Conservation (phyloP, 805 yeast genomes). For the Lipomyces yamanashiensis region DNA sequence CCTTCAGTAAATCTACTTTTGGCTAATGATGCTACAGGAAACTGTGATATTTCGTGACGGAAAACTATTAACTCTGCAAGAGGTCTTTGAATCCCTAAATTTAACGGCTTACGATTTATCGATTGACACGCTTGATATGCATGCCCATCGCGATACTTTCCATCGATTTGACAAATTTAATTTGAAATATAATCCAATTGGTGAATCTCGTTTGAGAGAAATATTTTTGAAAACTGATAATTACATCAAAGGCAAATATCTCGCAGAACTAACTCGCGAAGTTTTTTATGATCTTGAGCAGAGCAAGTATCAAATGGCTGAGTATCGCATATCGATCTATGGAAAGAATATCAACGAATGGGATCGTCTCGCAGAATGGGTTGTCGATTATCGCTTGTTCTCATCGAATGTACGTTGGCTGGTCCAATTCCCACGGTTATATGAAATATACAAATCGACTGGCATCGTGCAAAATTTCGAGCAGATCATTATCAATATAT, state of each 20-base stretch:
- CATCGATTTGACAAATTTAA: constrained; percentile 98
- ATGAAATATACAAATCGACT: constrained; percentile 81
- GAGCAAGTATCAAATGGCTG: constrained; percentile 96
- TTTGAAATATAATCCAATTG: constrained; percentile 95
- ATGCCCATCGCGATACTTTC: constrained; percentile 97
- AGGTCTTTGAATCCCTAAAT: constrained; percentile 89
- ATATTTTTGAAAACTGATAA: constrained; percentile 95
- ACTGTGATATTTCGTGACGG: constrained; percentile 94
- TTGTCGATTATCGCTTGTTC: constrained; percentile 85
- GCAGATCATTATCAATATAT: constrained; percentile 76
- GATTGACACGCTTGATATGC: constrained; percentile 98
- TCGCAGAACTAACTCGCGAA: constrained; percentile 91
- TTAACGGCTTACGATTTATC: constrained; percentile 93
- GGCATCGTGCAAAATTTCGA: constrained; percentile 72
- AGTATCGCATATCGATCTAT: constrained; percentile 90
- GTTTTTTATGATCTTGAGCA: constrained; percentile 93
- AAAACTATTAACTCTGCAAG: constrained; percentile 77
- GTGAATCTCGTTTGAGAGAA: constrained; percentile 96
- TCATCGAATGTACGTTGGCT: constrained; percentile 97
- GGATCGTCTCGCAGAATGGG: constrained; percentile 96
- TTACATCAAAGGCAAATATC: constrained; percentile 81
- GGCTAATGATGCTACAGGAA: constrained; percentile 50
- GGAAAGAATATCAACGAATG: constrained; percentile 91
- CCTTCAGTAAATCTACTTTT: not conserved
- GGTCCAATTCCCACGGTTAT: constrained; percentile 91